Base-by-base conservation (phyloP, 2,329 filamentous ascomycete species). In the Chaetomiaceae sp. region DNA sequence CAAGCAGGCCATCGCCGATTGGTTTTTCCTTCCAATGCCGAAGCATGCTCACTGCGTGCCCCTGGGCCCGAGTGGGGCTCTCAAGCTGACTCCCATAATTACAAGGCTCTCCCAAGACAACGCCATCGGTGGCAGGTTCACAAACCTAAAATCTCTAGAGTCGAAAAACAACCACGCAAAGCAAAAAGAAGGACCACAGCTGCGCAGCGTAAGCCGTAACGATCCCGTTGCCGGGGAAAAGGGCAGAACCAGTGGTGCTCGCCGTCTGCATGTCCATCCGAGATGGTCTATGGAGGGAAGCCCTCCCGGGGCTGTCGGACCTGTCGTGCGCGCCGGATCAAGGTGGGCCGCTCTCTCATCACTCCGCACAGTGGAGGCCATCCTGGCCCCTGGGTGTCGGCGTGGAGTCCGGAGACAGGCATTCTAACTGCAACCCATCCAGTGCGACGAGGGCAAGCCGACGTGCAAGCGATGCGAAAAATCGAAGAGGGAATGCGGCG, bases 371-470 rank as follows among this genome's bases (percentile, higher is more conserved):
- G 25, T 27, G 25, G 25, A 27, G n/a, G n/a, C 25, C 25, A 27
- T 27, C 25, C 25, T 7, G n/a, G n/a, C n/a, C n/a, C n/a, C n/a
- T n/a, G n/a, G n/a, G n/a, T n/a, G n/a, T n/a, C n/a, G n/a, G n/a
- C n/a, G n/a, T n/a, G n/a, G n/a, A n/a, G n/a, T n/a, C n/a, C n/a
- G n/a, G n/a, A n/a, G n/a, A n/a, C n/a, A n/a, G n/a, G n/a, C 20
- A 38, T 41, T 41, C 38, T 48, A 7, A 48, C 19, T n/a, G 5
- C 21, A 7, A 3, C 30, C 31, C 5, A 35, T 42, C 31, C 5
- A 86, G 82, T 86, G 83, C 64, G 82, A 86, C 63, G 82, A 86
- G 65, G 78, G 75, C 33, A 83, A 81, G 56, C 82, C 83, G 13
- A 81, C 78, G 2, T 86, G 82, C 65, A 76, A 76, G 31, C 81